Conservation (phyloP, 164 flowering plant species). For the Sedum album region DNA sequence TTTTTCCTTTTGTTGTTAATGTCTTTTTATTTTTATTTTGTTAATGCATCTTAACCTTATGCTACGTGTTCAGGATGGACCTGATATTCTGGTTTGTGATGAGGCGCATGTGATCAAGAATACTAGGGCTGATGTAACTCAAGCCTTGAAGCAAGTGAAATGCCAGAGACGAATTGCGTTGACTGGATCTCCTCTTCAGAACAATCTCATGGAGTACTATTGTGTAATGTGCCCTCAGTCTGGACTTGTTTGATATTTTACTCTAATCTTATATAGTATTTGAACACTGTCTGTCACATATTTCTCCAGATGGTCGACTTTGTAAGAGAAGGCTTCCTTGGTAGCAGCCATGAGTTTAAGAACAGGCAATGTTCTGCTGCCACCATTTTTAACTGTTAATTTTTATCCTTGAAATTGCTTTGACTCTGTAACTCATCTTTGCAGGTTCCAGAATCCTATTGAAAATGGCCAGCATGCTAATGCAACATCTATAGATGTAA, state of each 20-base stretch:
- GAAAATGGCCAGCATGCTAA: constrained; percentile 95
- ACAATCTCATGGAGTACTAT: constrained; percentile 96
- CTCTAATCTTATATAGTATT: not conserved
- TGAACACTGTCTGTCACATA: not conserved
- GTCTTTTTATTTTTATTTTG: too few relatives aligned
- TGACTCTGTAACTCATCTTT: constrained; percentile 12
- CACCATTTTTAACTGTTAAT: not conserved
- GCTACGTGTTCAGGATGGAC: constrained; percentile 57
- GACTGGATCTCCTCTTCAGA: constrained; percentile 97
- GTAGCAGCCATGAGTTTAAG: constrained; percentile 92
- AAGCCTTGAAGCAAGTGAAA: constrained; percentile 86
- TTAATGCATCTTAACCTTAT: not conserved
- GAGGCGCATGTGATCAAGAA: constrained; percentile 99
- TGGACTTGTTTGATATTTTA: not conserved
- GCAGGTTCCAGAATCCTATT: constrained; percentile 96
- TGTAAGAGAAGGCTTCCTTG: constrained; percentile 98
- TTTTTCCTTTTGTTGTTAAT: too few relatives aligned
- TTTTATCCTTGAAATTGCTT: constrained; percentile 2
- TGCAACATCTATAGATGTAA: constrained; percentile 80
- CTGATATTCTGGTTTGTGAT: constrained; percentile 95
- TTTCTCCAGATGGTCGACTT: constrained; percentile 90
- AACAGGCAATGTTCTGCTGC: constrained; percentile 53
- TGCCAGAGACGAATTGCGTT: constrained; percentile 95
- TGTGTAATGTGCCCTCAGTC: constrained; percentile 55
- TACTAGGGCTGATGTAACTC: constrained; percentile 78